Evolutionary conservation across 768 basidiomycete species (phyloP).

Genomic region (Tylopilus cervinicoccineus): DNA sequence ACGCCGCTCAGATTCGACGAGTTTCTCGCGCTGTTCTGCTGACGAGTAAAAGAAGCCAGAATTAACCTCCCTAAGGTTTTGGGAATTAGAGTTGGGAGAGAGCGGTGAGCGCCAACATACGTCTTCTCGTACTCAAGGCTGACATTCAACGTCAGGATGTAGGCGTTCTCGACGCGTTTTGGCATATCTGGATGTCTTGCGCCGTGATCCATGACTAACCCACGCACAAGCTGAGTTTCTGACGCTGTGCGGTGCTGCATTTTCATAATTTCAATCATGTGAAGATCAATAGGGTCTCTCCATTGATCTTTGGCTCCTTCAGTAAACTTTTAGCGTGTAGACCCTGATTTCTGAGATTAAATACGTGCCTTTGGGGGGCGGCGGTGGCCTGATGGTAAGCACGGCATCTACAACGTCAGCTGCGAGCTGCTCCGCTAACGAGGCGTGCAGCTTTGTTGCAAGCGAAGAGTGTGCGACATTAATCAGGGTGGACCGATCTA

Average conservation of each 20-base stretch:
- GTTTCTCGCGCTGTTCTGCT: slow-evolving; percentile 96
- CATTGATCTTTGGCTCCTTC: slow-evolving; percentile 62
- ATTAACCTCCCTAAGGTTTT: slow-evolving; percentile 82
- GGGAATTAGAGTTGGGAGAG: slow-evolving; percentile 17
- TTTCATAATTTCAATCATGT: slow-evolving; percentile 99
- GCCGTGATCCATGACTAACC: slow-evolving; percentile 96
- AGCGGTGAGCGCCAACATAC: slow-evolving; percentile 48
- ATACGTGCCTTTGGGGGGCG: slow-evolving; percentile 53
- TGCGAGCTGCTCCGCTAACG: slow-evolving; percentile 82
- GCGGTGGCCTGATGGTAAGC: slow-evolving; percentile 73
- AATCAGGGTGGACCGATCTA: slow-evolving; percentile 89
- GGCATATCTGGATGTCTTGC: slow-evolving; percentile 99
- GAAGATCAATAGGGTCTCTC: slow-evolving; percentile 91
- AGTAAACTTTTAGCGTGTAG: slow-evolving; percentile 22
- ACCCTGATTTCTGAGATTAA: slow-evolving; percentile 26
- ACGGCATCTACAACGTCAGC: slow-evolving; percentile 96
- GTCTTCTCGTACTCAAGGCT: slow-evolving; percentile 99
- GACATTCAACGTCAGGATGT: slow-evolving; percentile 92
- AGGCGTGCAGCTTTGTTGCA: slow-evolving; percentile 82
- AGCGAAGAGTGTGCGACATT: slow-evolving; percentile 95
- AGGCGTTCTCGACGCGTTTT: slow-evolving; percentile 95
- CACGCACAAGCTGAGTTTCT: slow-evolving; percentile 93
- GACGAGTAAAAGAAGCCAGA: slow-evolving; percentile 99
- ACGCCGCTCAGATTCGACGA: slow-evolving; percentile 93
- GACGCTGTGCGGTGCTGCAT: slow-evolving; percentile 99